Conservation (phyloP, 495 filamentous ascomycete genomes). For the Annulohypoxylon moriforme region DNA sequence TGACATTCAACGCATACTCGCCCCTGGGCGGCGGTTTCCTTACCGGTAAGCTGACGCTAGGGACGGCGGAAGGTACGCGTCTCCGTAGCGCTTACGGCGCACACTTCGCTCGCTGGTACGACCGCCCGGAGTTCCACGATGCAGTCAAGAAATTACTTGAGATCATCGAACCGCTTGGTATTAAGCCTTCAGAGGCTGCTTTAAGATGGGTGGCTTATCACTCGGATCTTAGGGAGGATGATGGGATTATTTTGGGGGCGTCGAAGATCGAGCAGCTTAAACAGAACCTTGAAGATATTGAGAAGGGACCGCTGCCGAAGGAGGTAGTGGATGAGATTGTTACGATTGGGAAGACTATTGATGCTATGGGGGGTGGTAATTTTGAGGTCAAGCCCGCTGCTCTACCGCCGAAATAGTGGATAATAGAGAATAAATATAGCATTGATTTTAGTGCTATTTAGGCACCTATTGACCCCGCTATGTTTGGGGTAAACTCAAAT, state of each 20-base stretch:
- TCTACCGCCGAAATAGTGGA: slow-evolving; percentile 8
- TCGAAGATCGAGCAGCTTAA: slow-evolving; percentile 63
- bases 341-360: slow-evolving; percentile 19
- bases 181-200: slow-evolving; percentile 59
- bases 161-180: slow-evolving; percentile 24
- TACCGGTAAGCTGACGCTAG: slow-evolving; percentile 41
- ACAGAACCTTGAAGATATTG: slow-evolving; percentile 64
- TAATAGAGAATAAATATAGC: no score
- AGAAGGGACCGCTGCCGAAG: slow-evolving; percentile 62
- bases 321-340: slow-evolving; percentile 21
- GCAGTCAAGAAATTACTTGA: slow-evolving; percentile 50
- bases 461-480: no score
- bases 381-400: slow-evolving; percentile 17
- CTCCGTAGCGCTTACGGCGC: slow-evolving; percentile 22
- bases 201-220: slow-evolving; percentile 68
- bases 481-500: no score
- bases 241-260: slow-evolving; percentile 66
- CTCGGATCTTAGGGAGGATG: slow-evolving; percentile 59
- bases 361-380: slow-evolving; percentile 20
- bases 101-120: slow-evolving; percentile 47
- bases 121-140: slow-evolving; percentile 53
- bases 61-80: slow-evolving; percentile 38
- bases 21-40: slow-evolving; percentile 46
- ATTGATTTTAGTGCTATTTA: no score
- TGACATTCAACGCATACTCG: slow-evolving; percentile 32